Evolutionary conservation across 345 rosid species (phyloP).

Genomic region (Linum lewisii): DNA sequence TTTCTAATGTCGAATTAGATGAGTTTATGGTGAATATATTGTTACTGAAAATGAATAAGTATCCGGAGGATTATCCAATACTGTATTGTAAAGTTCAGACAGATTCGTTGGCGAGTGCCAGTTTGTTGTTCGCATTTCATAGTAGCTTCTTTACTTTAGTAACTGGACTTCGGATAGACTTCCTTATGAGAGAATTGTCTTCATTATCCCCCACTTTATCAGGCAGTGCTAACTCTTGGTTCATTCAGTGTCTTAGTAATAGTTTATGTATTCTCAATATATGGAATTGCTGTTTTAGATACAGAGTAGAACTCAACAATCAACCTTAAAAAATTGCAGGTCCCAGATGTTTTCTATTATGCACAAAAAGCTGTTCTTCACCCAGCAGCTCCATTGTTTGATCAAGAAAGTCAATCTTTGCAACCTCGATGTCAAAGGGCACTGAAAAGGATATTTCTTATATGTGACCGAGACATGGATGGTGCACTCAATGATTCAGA

Average conservation of each 20-base stretch:
- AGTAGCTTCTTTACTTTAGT: not conserved
- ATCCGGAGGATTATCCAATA: no score
- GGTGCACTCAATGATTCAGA: slow-evolving; percentile 72
- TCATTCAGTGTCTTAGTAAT: not conserved
- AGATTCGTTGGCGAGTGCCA: not conserved
- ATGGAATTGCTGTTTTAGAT: not conserved
- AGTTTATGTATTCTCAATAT: not conserved
- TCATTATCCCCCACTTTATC: no score
- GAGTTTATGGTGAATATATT: not conserved
- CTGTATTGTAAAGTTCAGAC: not conserved
- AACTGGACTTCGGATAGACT: not conserved
- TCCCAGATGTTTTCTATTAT: slow-evolving; percentile 76
- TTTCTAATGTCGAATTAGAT: not conserved
- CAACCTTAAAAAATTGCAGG: slow-evolving; percentile 29
- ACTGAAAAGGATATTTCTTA: slow-evolving; percentile 61
- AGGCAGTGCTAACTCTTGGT: not conserved
- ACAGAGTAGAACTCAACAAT: not conserved
- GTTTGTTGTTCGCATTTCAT: not conserved
- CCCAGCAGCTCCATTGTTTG: slow-evolving; percentile 71
- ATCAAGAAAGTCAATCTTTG: slow-evolving; percentile 60
- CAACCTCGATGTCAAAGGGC: slow-evolving; percentile 68
- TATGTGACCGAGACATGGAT: slow-evolving; percentile 70
- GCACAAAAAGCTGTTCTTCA: slow-evolving; percentile 80
- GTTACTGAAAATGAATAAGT: not conserved
- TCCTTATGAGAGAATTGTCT: not conserved